phyloP scores from a whole-genome alignment of 2,329 filamentous ascomycete species.

The Phialocephala subalpina region DNA sequence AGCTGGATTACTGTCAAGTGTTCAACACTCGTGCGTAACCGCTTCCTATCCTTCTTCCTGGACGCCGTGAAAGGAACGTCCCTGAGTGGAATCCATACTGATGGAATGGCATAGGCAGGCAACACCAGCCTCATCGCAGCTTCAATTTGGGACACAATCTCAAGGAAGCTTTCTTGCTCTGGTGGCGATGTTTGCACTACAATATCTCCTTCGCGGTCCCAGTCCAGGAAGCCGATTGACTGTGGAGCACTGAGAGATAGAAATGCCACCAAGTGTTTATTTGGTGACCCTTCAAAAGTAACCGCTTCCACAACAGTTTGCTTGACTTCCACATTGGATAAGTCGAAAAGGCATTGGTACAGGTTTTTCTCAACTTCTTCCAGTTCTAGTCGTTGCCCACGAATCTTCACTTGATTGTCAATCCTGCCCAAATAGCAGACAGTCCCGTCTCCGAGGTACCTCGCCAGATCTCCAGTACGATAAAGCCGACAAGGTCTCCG shows the following conservation, averaged over 20 bases:
- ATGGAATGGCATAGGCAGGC: slow-evolving; percentile 5
- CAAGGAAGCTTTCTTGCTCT: slow-evolving; percentile 1
- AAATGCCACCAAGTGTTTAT: slow-evolving; percentile 13
- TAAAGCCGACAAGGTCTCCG: slow-evolving; percentile 55
- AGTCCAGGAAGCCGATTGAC: background rate
- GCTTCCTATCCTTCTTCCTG: slow-evolving; percentile 10
- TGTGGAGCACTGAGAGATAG: background rate
- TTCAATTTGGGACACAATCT: background rate
- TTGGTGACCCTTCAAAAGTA: background rate
- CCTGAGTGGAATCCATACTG: slow-evolving; percentile 6
- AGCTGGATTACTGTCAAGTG: background rate
- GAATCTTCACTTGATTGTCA: slow-evolving; percentile 71
- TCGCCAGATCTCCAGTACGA: slow-evolving; percentile 66
- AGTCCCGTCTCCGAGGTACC: slow-evolving; percentile 56
- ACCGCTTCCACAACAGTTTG: slow-evolving; percentile 1
- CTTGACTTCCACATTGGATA: background rate
- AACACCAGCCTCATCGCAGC: background rate
- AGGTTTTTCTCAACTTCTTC: slow-evolving; percentile 41
- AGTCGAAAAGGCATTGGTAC: background rate
- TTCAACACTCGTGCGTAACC: background rate
- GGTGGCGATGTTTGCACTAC: background rate
- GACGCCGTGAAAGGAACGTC: slow-evolving; percentile 10
- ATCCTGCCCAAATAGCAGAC: slow-evolving; percentile 67
- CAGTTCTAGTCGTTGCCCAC: slow-evolving; percentile 66
- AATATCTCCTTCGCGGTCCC: background rate